Evolutionary conservation across 2,329 filamentous ascomycete species (phyloP), one percentile per base, ranked within the genome.

Genomic region (Canariomyces notabilis): DNA sequence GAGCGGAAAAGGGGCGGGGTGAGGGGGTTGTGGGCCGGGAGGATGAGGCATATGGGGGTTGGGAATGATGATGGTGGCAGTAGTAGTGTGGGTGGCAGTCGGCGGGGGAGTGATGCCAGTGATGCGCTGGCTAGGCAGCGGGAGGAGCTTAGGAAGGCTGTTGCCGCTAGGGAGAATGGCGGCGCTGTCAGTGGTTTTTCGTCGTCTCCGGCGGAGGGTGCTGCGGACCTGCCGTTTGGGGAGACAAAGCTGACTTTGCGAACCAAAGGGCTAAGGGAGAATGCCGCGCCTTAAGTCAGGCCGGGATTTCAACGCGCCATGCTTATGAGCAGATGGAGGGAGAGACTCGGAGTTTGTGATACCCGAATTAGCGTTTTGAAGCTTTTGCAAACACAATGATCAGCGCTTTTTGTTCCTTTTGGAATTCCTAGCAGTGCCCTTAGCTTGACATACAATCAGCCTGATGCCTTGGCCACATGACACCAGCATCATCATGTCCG

Each of bases 1-100:
- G 76, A 77, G 57, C 69, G 80, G 32, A 83, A 81, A 52, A 71
- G 71, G 33, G 80, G 80, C 11, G 80, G 80, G 8, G 74, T 84
- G 0, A 67, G 79, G 21, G 80, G 80, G 0, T 61, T 84, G 2
- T 76, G 77, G 68, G 69, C 69, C 0, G 76, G 76, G 0, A 64
- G 73, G 23, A 56, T 75, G 21, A 69, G 68, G 32, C 64, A 67
- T 15, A 9, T 49, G 41, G 45, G 35, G 12, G 42, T 36, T 9
- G 29, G 6, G 15, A 26, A 18, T 37, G 58, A 67, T 20, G 71
- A 69, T 37, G 63, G 59, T 37, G 63, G 59, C 1, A 67, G 65
- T 42, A 71, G 67, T 42, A 71, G 67, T 34, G 56, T 65, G 26
- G 63, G 60, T 1, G 64, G 61, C 0, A 74, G 71, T 34, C 59